Evolutionary conservation across 1,284 basidiomycete species (phyloP).

Genomic region (Rhodotorula mucilaginosa): DNA sequence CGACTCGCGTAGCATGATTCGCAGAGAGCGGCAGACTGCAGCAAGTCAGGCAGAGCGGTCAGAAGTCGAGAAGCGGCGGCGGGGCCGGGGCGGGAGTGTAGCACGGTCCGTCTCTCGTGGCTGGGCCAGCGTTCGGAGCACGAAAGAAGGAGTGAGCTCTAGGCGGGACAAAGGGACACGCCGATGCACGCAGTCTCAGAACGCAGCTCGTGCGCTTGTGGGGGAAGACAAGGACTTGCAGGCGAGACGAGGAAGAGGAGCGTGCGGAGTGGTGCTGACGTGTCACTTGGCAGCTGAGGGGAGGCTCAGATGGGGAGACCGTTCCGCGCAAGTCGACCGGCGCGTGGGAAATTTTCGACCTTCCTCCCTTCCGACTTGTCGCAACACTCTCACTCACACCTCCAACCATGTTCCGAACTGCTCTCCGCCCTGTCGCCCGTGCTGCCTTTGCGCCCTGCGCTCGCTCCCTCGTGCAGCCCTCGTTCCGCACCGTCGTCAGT

Average conservation of each 20-base stretch:
- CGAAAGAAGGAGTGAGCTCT: neutral
- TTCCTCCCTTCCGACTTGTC: neutral
- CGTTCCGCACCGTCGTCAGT: constrained; percentile 36
- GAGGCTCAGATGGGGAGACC: neutral
- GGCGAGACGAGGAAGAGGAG: neutral
- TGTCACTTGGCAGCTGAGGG: neutral
- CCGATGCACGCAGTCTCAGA: neutral
- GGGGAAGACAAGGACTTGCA: neutral
- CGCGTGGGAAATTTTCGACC: neutral
- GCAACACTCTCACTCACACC: too few species aligned
- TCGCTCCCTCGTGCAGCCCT: neutral
- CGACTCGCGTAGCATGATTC: neutral
- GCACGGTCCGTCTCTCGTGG: neutral
- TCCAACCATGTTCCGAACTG: constrained; percentile 22
- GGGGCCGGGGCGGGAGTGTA: neutral
- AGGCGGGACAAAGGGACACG: neutral
- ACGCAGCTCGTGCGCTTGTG: too few species aligned
- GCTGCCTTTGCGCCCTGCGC: constrained; percentile 3
- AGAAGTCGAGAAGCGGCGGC: neutral
- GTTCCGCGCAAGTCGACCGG: neutral
- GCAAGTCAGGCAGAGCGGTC: neutral
- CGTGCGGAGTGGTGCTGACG: neutral
- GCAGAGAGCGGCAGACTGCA: neutral
- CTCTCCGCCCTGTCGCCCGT: constrained; percentile 13
- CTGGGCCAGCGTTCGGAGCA: neutral